These are phyloP conservation scores for Emericellopsis cladophorae DNA, from an alignment of 2,329 filamentous ascomycete species.

Conservation along the genomic window DNA sequence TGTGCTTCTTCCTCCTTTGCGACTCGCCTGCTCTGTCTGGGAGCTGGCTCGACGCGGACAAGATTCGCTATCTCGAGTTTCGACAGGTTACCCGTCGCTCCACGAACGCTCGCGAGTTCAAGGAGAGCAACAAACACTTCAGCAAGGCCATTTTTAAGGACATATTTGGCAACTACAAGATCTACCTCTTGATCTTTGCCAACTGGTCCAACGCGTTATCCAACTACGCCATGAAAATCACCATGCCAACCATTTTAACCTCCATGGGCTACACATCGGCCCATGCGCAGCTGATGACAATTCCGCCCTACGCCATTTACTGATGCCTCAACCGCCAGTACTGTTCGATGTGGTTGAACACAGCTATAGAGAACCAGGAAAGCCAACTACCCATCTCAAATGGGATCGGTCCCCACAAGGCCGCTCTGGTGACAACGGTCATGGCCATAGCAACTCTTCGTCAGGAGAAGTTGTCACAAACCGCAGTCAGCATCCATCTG, in stretches of 20 bases:
- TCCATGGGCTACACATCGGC: conserved; percentile 43
- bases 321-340: conserved; percentile 40
- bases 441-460: conserved; percentile 34
- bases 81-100: conserved; percentile 17
- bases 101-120: conserved; percentile 9
- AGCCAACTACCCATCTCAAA: conserved; percentile 20
- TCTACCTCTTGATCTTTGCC: conserved; percentile 25
- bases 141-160: conserved; percentile 18
- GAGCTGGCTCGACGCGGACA: conserved; percentile 22
- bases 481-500: neutral
- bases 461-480: conserved; percentile 20
- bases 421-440: conserved; percentile 31
- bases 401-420: conserved; percentile 28
- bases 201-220: conserved; percentile 27
- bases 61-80: conserved; percentile 25
- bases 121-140: conserved; percentile 15
- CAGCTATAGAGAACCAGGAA: conserved; percentile 21
- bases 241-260: conserved; percentile 53
- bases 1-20: conserved; percentile 32
- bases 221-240: conserved; percentile 23
- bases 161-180: conserved; percentile 34
- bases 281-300: conserved; percentile 53
- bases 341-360: conserved; percentile 31
- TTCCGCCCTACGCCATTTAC: conserved; percentile 45
- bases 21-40: conserved; percentile 22